A percentile compares a stretch with the other conserved stretches of the same genome.
Evolutionary conservation across 441 rosid species (phyloP).

Genomic region (Cnidoscolus chayamansa): DNA sequence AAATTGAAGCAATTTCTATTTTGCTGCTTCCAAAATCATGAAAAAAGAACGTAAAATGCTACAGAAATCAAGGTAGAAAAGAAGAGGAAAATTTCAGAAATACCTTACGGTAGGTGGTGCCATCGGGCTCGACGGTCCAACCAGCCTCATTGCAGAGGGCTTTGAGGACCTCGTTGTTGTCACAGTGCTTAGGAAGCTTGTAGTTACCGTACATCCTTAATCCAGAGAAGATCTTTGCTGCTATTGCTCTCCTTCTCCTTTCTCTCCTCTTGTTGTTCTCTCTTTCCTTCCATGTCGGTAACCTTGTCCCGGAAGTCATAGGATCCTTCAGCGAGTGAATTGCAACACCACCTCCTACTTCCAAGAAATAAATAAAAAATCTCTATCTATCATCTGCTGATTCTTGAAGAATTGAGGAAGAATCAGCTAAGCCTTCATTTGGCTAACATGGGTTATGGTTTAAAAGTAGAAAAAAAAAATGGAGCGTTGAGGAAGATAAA

Average conservation of each 20-base stretch:
- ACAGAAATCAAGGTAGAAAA: no score
- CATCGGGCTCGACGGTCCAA: conserved; percentile 74
- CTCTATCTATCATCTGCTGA: neutral
- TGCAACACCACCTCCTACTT: neutral
- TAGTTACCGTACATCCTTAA: conserved; percentile 68
- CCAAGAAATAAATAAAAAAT: neutral
- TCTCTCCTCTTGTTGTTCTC: conserved; percentile 84
- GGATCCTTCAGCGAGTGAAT: neutral
- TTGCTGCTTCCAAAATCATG: neutral
- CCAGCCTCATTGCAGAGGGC: conserved; percentile 84
- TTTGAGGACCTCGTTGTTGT: conserved; percentile 82
- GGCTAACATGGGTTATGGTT: neutral
- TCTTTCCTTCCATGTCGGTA: conserved; percentile 81
- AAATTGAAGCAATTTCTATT: neutral
- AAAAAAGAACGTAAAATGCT: neutral
- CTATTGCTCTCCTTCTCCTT: conserved; percentile 71
- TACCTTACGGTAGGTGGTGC: conserved; percentile 85
- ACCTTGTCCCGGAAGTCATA: conserved; percentile 66
- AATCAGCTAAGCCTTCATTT: neutral
- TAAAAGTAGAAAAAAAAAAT: no score
- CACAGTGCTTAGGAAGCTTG: conserved; percentile 61
- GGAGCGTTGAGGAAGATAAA: neutral
- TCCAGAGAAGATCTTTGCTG: conserved; percentile 76
- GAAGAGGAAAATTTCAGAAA: neutral
- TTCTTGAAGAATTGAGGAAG: neutral